Base-by-base conservation (phyloP, 1,139 yeast species). In the Kodamaea arcana region DNA sequence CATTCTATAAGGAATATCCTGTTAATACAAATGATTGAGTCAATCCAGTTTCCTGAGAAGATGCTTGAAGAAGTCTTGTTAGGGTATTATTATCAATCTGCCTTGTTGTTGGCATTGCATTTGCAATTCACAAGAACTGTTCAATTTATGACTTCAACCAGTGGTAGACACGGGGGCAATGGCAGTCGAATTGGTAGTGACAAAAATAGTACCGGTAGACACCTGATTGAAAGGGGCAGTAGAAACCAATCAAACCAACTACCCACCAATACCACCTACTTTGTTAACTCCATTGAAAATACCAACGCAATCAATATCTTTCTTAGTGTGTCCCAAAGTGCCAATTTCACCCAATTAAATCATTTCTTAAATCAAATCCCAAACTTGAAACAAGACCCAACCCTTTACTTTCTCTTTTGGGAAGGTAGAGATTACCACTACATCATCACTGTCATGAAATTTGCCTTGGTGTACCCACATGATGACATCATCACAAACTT, bases 391-490 rank as follows among this genome's bases (percentile, higher is more conserved):
- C 38, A n/a, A 28, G 32, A 31, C 16, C 22, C 24, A 5, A 57
- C 17, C 33, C 65, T 21, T 49, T 52, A 15, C 35, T 55, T 68
- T 37, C 46, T 43, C 25, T 51, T 65, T n/a, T 60, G 68, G 65
- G 64, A 62, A 24, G 72, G 67, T 1, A 42, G 50, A 17, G 52
- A 50, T 17, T 55, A 41, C 40, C 44, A 32, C 12, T 44, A 47
- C 28, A 35, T 62, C 1, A 41, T 69, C 3, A 60, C 57, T 6
- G 58, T 53, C 6, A 37, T 69, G 41, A 66, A 65, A 40, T 58
- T 53, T 30, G 53, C 49, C 9, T 34, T 61, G 1, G 42, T 64
- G 3, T 65, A 64, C 40, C 75, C 75, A 1, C 70, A 67, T 41
- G 47, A 55, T 2, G 25, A 34, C 4, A 35, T 67, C 2, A 29